phyloP scores from a whole-genome alignment of 139 green algal species.

The Spirogloea muscicola region DNA sequence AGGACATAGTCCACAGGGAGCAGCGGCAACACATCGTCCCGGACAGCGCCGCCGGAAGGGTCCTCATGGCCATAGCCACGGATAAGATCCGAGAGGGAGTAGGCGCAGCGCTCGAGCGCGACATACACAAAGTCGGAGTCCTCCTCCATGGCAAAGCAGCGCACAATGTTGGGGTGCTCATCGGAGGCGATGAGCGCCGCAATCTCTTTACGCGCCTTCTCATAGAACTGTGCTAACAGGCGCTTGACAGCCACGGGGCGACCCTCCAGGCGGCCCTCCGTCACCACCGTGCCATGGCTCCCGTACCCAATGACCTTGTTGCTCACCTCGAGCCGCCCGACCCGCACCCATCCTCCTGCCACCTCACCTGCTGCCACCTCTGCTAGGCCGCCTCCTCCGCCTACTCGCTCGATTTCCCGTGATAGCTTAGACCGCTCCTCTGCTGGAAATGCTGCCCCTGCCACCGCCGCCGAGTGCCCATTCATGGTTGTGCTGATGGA shows the following conservation, averaged over 20 bases:
- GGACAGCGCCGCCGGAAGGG: slow-evolving; percentile 8
- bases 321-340: slow-evolving; percentile 44
- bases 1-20: background rate
- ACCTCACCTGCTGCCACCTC: background rate
- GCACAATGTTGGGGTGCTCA: slow-evolving; percentile 91
- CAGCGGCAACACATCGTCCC: background rate
- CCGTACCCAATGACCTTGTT: slow-evolving; percentile 55
- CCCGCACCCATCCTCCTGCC: slow-evolving; percentile 1
- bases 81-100: slow-evolving; percentile 56
- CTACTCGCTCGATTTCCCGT: no score
- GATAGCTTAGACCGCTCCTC: no score
- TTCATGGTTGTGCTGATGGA: no score
- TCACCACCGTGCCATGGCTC: slow-evolving; percentile 56
- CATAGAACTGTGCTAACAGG: slow-evolving; percentile 50
- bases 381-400: background rate
- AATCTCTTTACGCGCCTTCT: slow-evolving; percentile 85
- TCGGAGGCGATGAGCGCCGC: slow-evolving; percentile 84
- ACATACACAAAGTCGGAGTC: slow-evolving; percentile 96
- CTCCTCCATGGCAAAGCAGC: slow-evolving; percentile 95
- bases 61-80: no score
- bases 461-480: no score
- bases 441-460: no score
- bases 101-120: slow-evolving; percentile 83
- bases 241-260: slow-evolving; percentile 55
- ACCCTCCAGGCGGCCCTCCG: slow-evolving; percentile 51